Base-by-base conservation (phyloP, 352 stramenopile species). In the Pythium coloratum region DNA sequence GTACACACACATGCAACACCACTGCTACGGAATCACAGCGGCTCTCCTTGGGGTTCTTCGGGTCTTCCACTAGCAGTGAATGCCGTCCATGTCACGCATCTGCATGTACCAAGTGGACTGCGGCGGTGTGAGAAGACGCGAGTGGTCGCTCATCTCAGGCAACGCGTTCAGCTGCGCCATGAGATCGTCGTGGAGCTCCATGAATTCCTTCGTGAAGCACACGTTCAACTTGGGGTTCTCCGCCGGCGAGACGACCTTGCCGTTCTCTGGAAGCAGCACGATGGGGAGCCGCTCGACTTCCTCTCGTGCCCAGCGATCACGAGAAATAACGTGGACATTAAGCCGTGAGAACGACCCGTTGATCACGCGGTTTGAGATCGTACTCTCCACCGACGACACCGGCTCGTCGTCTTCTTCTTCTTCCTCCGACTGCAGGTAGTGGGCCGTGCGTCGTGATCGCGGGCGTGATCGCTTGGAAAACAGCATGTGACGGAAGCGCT, bases 51-150 rank as follows among this genome's bases (percentile, higher is more conserved):
- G 18, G 7, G 18, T 30, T 20, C 12, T 30, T 3, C 24, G n/a
- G 3, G 33, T 34, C 33, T 49, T 26, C 33, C 8, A 7, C 28
- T 61, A 89, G 46, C 81, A 88, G 12, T 87, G 71, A 32, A 88
- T 73, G 32, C 59, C 72, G 34, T 93, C 85, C 49, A 94, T 89
- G 76, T 86, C 65, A 36, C 86, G 83, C 80, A 90, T 94, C 62
- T 94, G 86, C 66, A 94, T 92, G 77, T 80, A 81, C 86, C 86
- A 94, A 32, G 86, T 94, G 5, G 86, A 91, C 34, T 83, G 82
- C 28, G 86, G 86, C 46, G 86, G 86, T 53, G 83, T 92, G 13
- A 94, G 76, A 50, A 90, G 80, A 51, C 84, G 78, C 10, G 61
- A 66, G 6, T 73, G 64, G 44, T 77, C 75, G 6, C 42, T n/a